A percentile compares a stretch with the other conserved stretches of the same genome.
Conservation (phyloP, 176 grass and related monocot species). For the Ensete glaucum region DNA sequence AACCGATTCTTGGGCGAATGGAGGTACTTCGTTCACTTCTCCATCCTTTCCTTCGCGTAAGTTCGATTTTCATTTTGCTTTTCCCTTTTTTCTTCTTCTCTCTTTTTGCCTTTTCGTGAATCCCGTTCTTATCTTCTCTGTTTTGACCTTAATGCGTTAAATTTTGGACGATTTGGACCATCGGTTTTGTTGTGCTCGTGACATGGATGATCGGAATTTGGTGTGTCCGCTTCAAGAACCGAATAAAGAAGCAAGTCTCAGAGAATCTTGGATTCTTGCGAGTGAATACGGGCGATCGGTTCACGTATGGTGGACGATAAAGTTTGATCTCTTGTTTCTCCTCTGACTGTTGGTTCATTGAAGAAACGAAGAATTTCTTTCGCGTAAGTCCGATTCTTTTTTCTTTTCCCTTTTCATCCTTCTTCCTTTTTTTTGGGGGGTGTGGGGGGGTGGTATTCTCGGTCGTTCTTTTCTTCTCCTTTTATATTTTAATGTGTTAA, state of each 20-base stretch:
- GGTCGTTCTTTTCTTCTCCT: too few species aligned
- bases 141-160: too few species aligned
- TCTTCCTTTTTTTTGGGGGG: too few species aligned
- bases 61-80: not conserved
- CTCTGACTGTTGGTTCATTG: not conserved
- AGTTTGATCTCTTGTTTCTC: not conserved
- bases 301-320: not conserved
- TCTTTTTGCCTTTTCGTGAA: not conserved
- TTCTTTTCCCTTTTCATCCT: not conserved
- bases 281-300: too few species aligned
- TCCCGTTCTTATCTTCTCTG: not conserved
- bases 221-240: not conserved
- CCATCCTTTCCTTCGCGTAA: not conserved
- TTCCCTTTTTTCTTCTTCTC: not conserved
- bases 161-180: not conserved
- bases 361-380: not conserved
- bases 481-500: too few species aligned
- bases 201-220: not conserved
- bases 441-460: not conserved
- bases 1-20: not conserved
- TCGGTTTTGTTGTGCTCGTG: not conserved
- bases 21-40: constrained; percentile 1
- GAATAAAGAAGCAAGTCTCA: not conserved
- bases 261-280: not conserved
- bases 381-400: not conserved